Evolutionary conservation across 768 basidiomycete species (phyloP), one percentile per base, ranked within the genome.

Genomic region (Terana coerulea): DNA sequence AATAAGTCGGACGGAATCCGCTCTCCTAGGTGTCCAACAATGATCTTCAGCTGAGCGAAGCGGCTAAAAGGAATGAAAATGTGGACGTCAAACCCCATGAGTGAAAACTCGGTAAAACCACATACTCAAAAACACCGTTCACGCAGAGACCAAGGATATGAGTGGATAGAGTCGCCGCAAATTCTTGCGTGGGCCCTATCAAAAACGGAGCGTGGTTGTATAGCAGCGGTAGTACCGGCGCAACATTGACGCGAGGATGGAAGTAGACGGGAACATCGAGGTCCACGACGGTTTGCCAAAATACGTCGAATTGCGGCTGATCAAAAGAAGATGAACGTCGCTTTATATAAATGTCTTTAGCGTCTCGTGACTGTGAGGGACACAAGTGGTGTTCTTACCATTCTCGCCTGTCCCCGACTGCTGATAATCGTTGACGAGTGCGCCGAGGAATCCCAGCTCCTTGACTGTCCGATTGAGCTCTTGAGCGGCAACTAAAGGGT

Each of bases 401-500:
- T 46, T 46, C 11, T 34, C 31, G 11, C 28, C 17, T 1, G 30
- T 22, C 17, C 45, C 45, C 14, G 45, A n/a, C 12, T 46, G 45
- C 19, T 46, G 45, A 22, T 46, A 46, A 12, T 46, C 45, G 45
- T 46, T 46, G 17, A 46, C 29, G 15, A 46, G 45, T 21, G 45
- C 45, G 10, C 45, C 45, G 11, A 46, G 45, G 19, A 46, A 46
- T 8, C 45, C 45, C 19, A 46, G 45, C 45, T 46, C 30, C 1
- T 5, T 31, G n/a, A 46, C 45, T 2, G 45, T 34, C 17, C 45
- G 29, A 21, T 19, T 19, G 15, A 46, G 21, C 45, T 46, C 45
- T 11, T 19, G 19, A 7, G 45, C 45, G 8, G 45, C 45, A 12
- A 46, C 45, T 5, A 22, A 12, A 12, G 45, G 45, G 45, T 46